Conservation (phyloP, 257 asterid species). For the Verbascum thapsus region DNA sequence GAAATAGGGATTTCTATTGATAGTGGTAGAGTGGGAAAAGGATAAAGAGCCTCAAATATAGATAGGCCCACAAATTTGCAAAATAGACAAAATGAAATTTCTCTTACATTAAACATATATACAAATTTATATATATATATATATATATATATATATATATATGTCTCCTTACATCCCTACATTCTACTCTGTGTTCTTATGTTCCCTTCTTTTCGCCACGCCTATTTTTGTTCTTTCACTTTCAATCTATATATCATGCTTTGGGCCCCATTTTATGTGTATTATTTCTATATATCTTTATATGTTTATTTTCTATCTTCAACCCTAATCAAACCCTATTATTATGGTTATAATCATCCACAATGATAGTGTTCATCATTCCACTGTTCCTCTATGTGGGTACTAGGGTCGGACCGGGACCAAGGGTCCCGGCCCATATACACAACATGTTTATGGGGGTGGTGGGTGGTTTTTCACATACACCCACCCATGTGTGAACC, state of each 20-base stretch:
- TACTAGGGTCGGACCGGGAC: too few relatives aligned
- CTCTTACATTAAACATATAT: slow-evolving; percentile 25
- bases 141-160: too few relatives aligned
- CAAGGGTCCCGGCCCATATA: too few relatives aligned
- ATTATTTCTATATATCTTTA: neutral
- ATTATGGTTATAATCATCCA: slow-evolving; percentile 25
- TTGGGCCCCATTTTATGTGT: slow-evolving; percentile 31
- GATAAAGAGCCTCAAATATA: slow-evolving; percentile 10
- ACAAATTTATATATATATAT: too few relatives aligned
- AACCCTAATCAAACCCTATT: slow-evolving; percentile 20
- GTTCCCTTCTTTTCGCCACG: slow-evolving; percentile 39
- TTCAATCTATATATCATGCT: slow-evolving; percentile 36
- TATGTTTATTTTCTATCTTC: neutral
- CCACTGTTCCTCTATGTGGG: slow-evolving; percentile 31
- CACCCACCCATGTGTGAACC: too few relatives aligned
- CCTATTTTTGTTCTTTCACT: slow-evolving; percentile 46
- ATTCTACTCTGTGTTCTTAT: slow-evolving; percentile 32
- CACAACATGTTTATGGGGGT: too few relatives aligned
- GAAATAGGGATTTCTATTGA: neutral
- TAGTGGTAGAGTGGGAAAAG: neutral
- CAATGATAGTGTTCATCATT: slow-evolving; percentile 41
- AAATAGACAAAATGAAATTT: slow-evolving; percentile 36
- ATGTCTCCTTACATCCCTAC: slow-evolving; percentile 52
- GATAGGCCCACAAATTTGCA: slow-evolving; percentile 18
- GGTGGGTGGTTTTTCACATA: too few relatives aligned